Conservation (phyloP, 768 basidiomycete genomes). For the Tulasnella sp. region DNA sequence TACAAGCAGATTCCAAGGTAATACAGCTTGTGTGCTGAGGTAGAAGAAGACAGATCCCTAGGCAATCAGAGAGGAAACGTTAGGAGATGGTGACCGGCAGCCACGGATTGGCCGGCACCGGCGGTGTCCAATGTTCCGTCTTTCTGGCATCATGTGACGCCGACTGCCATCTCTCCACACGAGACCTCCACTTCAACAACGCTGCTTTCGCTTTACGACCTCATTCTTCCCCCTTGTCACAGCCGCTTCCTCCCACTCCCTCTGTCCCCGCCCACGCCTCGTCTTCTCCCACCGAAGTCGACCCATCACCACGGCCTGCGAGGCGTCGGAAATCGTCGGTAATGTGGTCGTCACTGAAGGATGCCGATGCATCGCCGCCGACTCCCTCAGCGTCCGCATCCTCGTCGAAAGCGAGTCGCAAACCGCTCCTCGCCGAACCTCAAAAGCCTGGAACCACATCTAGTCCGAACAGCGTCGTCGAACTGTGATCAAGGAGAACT, state of each 20-base stretch:
- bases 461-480: conserved; percentile 93
- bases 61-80: too few relatives aligned
- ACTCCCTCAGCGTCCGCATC: conserved; percentile 19
- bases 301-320: conserved; percentile 14
- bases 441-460: conserved; percentile 93
- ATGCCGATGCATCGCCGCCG: conserved; percentile 38
- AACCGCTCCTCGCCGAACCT: conserved; percentile 74
- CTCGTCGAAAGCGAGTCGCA: conserved; percentile 46
- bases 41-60: too few relatives aligned
- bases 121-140: too few relatives aligned
- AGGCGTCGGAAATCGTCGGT: conserved; percentile 37
- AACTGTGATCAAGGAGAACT: conserved; percentile 88
- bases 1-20: too few relatives aligned
- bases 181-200: background rate
- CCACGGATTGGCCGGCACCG: too few relatives aligned
- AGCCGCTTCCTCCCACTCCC: conserved; percentile 1
- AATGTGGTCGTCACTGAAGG: conserved; percentile 31
- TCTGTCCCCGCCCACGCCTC: conserved; percentile 38
- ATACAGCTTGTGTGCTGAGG: too few relatives aligned
- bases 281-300: conserved; percentile 10
- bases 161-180: background rate
- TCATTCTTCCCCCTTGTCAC: conserved; percentile 1
- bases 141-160: background rate
- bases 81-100: too few relatives aligned
- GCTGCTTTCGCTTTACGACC: background rate